These are phyloP conservation scores for Solanum dulcamara DNA, from an alignment of 257 asterid genomes.

Conservation along the genomic window DNA sequence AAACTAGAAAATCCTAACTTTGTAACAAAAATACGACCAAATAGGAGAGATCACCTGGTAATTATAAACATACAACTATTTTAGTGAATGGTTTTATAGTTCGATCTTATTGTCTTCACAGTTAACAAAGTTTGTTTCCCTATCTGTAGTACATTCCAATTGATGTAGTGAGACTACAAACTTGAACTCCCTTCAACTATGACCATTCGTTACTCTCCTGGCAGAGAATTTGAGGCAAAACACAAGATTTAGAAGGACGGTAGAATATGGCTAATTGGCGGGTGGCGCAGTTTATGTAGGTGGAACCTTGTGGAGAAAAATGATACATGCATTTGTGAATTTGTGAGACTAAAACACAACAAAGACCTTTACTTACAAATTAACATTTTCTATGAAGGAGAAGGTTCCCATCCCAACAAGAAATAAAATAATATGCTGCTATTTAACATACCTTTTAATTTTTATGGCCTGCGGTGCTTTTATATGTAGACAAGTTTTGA, in stretches of 20 bases:
- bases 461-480: too few species aligned
- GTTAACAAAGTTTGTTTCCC: too few species aligned
- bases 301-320: neutral
- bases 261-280: neutral
- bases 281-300: neutral
- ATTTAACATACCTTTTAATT: too few species aligned
- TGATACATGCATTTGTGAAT: neutral
- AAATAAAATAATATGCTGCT: neutral
- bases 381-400: neutral
- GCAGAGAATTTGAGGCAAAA: neutral
- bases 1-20: neutral
- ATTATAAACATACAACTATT: too few species aligned
- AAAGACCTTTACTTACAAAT: neutral
- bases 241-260: neutral
- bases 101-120: too few species aligned
- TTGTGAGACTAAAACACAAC: neutral
- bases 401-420: neutral
- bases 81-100: neutral
- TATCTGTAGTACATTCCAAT: neutral
- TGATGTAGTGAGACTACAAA: neutral
- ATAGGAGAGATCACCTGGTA: neutral
- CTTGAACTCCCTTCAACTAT: neutral
- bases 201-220: too few species aligned
- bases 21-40: neutral
- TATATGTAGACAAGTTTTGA: neutral